Evolutionary conservation across 768 basidiomycete species (phyloP), one percentile per base, ranked within the genome.

Genomic region (Arthromyces matolae): DNA sequence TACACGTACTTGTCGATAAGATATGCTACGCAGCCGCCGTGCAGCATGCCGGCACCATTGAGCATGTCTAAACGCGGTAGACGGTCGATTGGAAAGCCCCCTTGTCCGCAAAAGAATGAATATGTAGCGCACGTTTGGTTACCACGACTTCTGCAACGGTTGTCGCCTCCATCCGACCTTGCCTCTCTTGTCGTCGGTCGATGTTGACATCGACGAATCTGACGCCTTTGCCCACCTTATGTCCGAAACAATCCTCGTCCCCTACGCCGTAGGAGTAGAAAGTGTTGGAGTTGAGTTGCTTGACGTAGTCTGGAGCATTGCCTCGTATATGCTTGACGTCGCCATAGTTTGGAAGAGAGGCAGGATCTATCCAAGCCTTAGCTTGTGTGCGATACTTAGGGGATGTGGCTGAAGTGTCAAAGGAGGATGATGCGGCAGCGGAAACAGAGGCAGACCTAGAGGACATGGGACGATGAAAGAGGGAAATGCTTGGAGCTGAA

Each of bases 1-100:
- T n/a, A 64, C 75, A 64, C 77, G 41, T 50, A 83, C 83, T 84
- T 86, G 65, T 88, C 86, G 35, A 87, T 79, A 46, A 88, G 68
- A 64, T 86, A 86, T 36, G 84, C 81, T 27, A 88, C 61, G 45
- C 83, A 84, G 31, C 82, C 85, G n/a, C 86, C 86, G 54, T 87
- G 86, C 13, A 87, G 70, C 78, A 85, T 84, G 2, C 82, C 81
- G 20, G 83, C 83, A 10, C 85, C 85, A 55, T 88, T 89, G 25
- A 87, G 68, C 83, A 86, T 86, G 47, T 76, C 85, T 84, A 52
- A 29, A 37, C 29, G 24, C 25, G 48, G 22, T 35, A 47, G 45
- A 12, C 25, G 20, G 25, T 31, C 25, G 20, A 27, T 16, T 20
- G 18, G 19, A 32, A 19, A 47, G 50, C 39, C 49, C 45, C 19